phyloP scores from a whole-genome alignment of 2,329 filamentous ascomycete genomes.

The Claviceps digitariae region DNA sequence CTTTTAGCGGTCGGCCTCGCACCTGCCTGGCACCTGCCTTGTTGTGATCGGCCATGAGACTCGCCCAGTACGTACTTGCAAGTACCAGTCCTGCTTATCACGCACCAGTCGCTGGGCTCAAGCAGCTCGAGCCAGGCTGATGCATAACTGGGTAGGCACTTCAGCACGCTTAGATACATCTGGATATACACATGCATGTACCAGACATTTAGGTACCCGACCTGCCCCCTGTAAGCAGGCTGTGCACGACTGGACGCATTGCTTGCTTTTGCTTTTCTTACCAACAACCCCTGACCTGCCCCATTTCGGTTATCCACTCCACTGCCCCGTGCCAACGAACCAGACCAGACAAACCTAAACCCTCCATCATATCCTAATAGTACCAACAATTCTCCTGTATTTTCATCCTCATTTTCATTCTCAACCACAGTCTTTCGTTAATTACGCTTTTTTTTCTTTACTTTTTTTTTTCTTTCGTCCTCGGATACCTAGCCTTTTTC shows the following conservation, averaged over 20 bases:
- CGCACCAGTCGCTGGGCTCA: background rate
- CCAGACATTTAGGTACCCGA: background rate
- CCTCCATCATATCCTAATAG: background rate
- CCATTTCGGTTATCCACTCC: background rate
- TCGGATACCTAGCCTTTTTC: background rate
- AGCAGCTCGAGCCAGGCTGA: no score
- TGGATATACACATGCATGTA: no score
- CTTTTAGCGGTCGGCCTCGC: background rate
- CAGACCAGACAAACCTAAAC: background rate
- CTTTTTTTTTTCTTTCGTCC: background rate
- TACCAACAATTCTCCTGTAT: background rate
- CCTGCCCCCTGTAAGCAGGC: background rate
- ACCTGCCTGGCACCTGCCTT: background rate
- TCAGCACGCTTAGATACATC: background rate
- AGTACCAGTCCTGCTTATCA: background rate
- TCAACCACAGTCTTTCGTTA: constrained; percentile 5
- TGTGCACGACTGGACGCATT: constrained; percentile 1
- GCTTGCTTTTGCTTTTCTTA: background rate
- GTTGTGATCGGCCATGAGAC: background rate
- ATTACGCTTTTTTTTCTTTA: background rate
- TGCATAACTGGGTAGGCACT: no score
- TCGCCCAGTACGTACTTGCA: background rate
- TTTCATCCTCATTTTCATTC: background rate
- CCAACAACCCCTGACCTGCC: background rate
- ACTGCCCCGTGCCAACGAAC: background rate